Base-by-base conservation (phyloP, 2,329 filamentous ascomycete species). In the Ophiostoma sp. region DNA sequence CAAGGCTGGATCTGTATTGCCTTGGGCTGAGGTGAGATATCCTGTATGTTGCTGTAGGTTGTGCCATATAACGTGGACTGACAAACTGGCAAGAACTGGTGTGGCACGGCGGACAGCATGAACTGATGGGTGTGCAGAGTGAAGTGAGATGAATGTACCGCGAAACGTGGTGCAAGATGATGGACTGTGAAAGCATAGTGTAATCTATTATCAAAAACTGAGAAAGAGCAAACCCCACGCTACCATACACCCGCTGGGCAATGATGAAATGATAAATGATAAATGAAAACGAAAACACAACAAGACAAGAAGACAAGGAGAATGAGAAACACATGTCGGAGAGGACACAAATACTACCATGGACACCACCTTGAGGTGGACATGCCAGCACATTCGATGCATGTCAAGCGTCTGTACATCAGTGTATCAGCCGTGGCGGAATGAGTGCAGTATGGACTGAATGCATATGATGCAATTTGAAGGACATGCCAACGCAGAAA, bases 341-440 rank as follows among this genome's bases (percentile, higher is more conserved):
- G n/a, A n/a, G n/a, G n/a, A n/a, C 15, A 12, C 28, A 28, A 15
- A 33, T n/a, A 28, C 63, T n/a, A 48, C 25, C 63, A 48, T 8
- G 39, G 39, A 48, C 63, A 22, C n/a, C n/a, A n/a, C 36, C 59
- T 15, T 22, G 33, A 7, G 39, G 63, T 31, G 63, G 63, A 39
- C 39, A 48, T 66, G 63, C 63, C 63, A 66, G n/a, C 39, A 9
- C 63, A 66, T 66, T 66, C 63, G 39, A 25, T 42, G 63, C 39
- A 48, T 48, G 63, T 31, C 39, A 15, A 48, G 15, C 25, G 15
- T 48, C 39, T 6, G 64, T 33, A 25, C 42, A 31, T 48, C 39
- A 6, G 64, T 33, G 42, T 28, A 31, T 69, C 64, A 33, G 52
- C 39, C 7, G 22, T 7, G 28, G 42, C 28, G 9, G 19, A 7